These are phyloP conservation scores for Conticribra guillardii DNA, from an alignment of 108 stramenopile genomes.

Conservation along the genomic window DNA sequence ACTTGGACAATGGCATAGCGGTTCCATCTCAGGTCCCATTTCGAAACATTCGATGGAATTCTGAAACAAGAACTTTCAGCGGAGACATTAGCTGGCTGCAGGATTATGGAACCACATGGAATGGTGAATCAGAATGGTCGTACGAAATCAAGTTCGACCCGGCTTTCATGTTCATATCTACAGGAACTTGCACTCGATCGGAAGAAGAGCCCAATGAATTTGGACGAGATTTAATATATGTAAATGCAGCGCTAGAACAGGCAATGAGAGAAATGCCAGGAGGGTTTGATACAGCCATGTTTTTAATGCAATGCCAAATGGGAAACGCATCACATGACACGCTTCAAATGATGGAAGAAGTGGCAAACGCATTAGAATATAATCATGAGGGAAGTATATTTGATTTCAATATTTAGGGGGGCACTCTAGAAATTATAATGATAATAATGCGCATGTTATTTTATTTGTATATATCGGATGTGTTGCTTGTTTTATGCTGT, in stretches of 20 bases:
- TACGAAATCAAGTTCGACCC: slow-evolving; percentile 77
- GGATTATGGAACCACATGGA: slow-evolving; percentile 71
- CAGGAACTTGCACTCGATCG: slow-evolving; percentile 56
- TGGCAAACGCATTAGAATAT: background rate
- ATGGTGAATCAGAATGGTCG: slow-evolving; percentile 56
- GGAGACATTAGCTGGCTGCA: slow-evolving; percentile 71
- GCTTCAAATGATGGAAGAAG: background rate
- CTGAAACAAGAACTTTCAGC: slow-evolving; percentile 51
- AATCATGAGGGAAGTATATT: background rate
- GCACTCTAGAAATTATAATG: background rate
- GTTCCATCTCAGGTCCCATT: slow-evolving; percentile 65
- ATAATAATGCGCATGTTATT: too few species aligned
- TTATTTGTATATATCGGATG: too few species aligned
- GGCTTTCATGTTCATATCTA: slow-evolving; percentile 51
- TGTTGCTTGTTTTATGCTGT: too few species aligned
- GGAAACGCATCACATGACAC: background rate
- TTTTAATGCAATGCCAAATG: background rate
- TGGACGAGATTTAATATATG: slow-evolving; percentile 40
- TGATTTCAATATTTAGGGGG: background rate
- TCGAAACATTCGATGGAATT: slow-evolving; percentile 54
- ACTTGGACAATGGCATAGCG: slow-evolving; percentile 68
- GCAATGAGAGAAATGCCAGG: slow-evolving; percentile 9
- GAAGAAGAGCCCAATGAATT: slow-evolving; percentile 28
- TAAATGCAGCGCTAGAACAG: slow-evolving; percentile 42
- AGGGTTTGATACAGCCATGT: background rate